Evolutionary conservation across 2,329 filamentous ascomycete genomes (phyloP), one percentile per base, ranked within the genome.

Genomic region (Arachnopeziza araneosa): DNA sequence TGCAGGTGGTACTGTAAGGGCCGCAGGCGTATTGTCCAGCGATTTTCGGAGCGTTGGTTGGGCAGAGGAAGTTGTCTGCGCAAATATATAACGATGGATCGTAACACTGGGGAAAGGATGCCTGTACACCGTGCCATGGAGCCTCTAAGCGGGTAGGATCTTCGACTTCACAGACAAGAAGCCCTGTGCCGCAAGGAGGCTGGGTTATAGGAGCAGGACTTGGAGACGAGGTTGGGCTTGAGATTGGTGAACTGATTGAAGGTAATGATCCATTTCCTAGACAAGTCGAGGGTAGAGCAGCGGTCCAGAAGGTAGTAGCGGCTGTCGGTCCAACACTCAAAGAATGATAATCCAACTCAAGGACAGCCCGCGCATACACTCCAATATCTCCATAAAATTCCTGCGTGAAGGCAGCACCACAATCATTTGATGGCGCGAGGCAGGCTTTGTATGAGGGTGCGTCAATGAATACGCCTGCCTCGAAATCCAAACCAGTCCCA

Each of bases 401-500:
- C 55, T 65, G 51, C 4, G 44, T 62, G 49, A 64, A 56, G n/a
- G 44, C 58, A 6, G 62, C 21, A 1, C 50, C 23, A n/a, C 60
- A 66, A 6, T 57, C 7, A 10, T n/a, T 22, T 22, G 8, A 8
- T 30, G 64, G 54, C 23, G 48, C 52, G 26, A 64, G 48, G 24
- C 60, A 60, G 21, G 60, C 60, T 44, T 60, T 57, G 36, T 62
- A 63, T 23, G 58, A 54, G 52, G 63, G 55, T 3, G 59, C 61
- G 36, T 65, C 61, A 17, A 61, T 58, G 52, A 60, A 65, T 23
- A 60, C 55, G 22, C 63, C 60, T 17, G 61, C 44, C 52, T 63
- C 61, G 24, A 65, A 60, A 49, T 57, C 57, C 24, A 63, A 59
- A 6, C 58, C 55, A 10, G 52, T 52, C 1, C 56, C 54, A 2